Base-by-base conservation (phyloP, 306 rosid genomes). In the Cucurbita pepo region DNA sequence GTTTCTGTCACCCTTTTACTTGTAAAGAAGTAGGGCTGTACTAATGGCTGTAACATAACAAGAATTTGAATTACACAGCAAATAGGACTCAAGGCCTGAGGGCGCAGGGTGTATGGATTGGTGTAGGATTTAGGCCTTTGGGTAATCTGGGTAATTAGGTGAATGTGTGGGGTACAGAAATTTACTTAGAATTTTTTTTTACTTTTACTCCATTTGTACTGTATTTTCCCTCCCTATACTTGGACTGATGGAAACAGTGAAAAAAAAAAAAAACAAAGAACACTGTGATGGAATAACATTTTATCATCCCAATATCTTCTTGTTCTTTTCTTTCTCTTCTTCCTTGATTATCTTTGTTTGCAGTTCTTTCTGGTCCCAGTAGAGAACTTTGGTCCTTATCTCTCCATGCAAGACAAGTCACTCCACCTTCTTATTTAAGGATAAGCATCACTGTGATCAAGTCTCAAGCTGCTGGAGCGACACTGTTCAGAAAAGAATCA, bases 1-100 rank as follows among this genome's bases (percentile, higher is more conserved):
- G 87, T 86, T 85, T 88, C 88, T 95, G 83, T 87, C 89, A 78
- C 89, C 81, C 82, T 81, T 90, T 90, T 87, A 88, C 96, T 82
- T 88, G 97, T 89, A 90, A 90, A 90, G 91, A 78, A 80, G 84
- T 86, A 92, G 97, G 90, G 82, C 78, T 78, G 82, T 78, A 71
- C 64, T 71, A 71, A 71, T 71, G 61, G 52, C 64, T 71, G 75
- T 71, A 54, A 71, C 63, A 71, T 75, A 82, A 82, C 80, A 67
- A 67, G 73, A 18, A 67, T 47, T 47, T 67, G 56, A 67, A 76
- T 83, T 77, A 85, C 91, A 83, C 84, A 85, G 74, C 74, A 43
- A 45, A 56, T 82, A 87, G 85, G 84, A 83, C 82, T 86, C 88
- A 78, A 60, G 82, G 87, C 82, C 88, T 90, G 66, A 54, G 25